These are phyloP conservation scores for Daucus carota DNA, from an alignment of 129 eudicot species.

Conservation along the genomic window DH1_v3.0 NC_030386.2:33586501-33587000, in stretches of 20 bases:
- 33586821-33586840: constrained; percentile 73
- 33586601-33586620: constrained; percentile 75
- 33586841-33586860: constrained; percentile 43
- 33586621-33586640: constrained; percentile 65
- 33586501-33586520: constrained; percentile 59
- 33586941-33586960: constrained; percentile 43
- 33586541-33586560: constrained; percentile 57
- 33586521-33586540: constrained; percentile 25
- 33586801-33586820: constrained; percentile 73
- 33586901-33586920: constrained; percentile 65
- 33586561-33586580: constrained; percentile 50
- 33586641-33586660: constrained; percentile 74
- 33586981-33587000: constrained; percentile 51
- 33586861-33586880: constrained; percentile 39
- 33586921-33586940: constrained; percentile 45
- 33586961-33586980: constrained; percentile 41
- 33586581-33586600: constrained; percentile 49
- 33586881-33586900: constrained; percentile 61
- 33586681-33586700: constrained; percentile 60
- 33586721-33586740: constrained; percentile 21
- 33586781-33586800: constrained; percentile 52
- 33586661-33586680: constrained; percentile 59
- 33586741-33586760: constrained; percentile 45
- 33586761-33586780: constrained; percentile 32
- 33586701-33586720: constrained; percentile 36